These are phyloP conservation scores for Carex kokanica DNA, from an alignment of 176 grass and related monocot genomes.

Conservation along the genomic window DNA sequence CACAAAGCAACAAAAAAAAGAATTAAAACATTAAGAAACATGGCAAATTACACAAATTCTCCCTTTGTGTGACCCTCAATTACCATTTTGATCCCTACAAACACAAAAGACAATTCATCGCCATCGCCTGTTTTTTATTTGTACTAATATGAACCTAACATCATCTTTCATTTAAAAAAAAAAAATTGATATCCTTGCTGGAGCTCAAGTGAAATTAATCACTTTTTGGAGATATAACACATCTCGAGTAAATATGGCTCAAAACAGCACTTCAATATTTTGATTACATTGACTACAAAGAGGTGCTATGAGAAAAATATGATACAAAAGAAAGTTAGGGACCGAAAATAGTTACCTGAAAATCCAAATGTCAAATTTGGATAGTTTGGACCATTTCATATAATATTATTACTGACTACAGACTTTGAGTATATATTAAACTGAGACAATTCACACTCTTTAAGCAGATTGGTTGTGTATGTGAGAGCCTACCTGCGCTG, in stretches of 20 bases:
- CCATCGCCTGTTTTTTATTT: background rate
- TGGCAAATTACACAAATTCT: background rate
- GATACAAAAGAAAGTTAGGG: background rate
- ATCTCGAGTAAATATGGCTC: background rate
- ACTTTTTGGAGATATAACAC: background rate
- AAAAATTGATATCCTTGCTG: background rate
- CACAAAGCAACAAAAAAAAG: slow-evolving; percentile 20
- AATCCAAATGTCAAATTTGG: background rate
- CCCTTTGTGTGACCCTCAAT: background rate
- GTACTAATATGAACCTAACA: background rate
- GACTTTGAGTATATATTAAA: background rate
- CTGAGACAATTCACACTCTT: background rate
- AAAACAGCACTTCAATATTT: background rate
- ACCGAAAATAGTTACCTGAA: background rate
- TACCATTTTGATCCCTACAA: background rate
- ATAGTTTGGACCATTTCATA: background rate
- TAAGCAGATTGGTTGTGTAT: background rate
- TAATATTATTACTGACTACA: background rate
- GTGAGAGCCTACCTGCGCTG: slow-evolving; percentile 67
- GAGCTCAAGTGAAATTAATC: background rate
- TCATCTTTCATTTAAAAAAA: background rate
- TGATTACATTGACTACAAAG: background rate
- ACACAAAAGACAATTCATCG: background rate
- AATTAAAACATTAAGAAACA: slow-evolving; percentile 16
- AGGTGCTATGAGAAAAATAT: background rate